These are phyloP conservation scores for Phialophora expanda DNA, from an alignment of 2,329 filamentous ascomycete genomes.

Conservation along the genomic window DNA sequence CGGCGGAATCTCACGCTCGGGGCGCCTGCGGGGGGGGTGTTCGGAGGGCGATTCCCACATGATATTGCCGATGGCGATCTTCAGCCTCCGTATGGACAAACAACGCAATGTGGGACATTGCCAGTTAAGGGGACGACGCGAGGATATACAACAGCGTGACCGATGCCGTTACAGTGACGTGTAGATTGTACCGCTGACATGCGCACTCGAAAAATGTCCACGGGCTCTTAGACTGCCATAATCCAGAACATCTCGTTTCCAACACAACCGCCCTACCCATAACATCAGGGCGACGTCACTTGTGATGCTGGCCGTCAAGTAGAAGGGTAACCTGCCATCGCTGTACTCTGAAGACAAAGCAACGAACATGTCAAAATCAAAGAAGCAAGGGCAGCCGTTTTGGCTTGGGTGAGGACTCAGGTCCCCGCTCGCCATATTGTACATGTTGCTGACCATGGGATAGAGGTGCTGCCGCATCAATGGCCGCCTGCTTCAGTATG, in stretches of 20 bases:
- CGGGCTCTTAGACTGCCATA: neutral
- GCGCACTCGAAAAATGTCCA: neutral
- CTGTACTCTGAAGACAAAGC: neutral
- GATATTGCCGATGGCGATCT: conserved; percentile 10
- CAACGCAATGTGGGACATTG: conserved; percentile 1
- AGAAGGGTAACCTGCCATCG: neutral
- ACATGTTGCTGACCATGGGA: conserved; percentile 13
- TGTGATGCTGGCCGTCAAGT: neutral
- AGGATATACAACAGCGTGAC: conserved; percentile 9
- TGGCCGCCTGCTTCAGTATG: conserved; percentile 35
- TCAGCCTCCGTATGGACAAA: neutral
- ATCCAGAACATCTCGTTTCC: neutral
- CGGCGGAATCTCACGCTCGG: neutral
- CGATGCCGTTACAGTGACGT: neutral
- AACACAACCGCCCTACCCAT: neutral
- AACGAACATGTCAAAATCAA: conserved; percentile 24
- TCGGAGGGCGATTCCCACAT: neutral
- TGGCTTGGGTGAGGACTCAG: conserved; percentile 30
- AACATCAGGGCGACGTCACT: neutral
- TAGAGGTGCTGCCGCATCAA: conserved; percentile 31
- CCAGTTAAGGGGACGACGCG: neutral
- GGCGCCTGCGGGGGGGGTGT: neutral
- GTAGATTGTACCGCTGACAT: neutral
- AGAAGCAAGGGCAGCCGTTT: conserved; percentile 30
- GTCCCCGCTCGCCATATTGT: neutral